phyloP scores from a whole-genome alignment of 2,329 filamentous ascomycete species.

The Microsporum ferrugineum region DNA sequence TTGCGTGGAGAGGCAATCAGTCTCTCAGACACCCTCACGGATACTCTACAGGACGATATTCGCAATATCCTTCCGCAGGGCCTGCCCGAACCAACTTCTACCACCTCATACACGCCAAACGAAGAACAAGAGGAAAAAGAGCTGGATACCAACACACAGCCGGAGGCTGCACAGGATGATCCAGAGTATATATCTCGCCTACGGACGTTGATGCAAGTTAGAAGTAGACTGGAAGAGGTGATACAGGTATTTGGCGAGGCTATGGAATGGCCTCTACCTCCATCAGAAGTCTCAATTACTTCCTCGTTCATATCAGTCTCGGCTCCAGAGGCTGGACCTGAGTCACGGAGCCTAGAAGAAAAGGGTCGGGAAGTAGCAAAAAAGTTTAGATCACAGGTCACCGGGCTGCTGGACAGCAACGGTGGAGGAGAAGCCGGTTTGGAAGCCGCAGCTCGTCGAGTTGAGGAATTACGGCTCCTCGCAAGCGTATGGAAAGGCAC shows the following conservation, averaged over 20 bases:
- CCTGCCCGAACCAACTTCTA: slow-evolving; percentile 13
- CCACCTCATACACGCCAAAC: slow-evolving; percentile 5
- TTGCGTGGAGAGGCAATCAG: slow-evolving; percentile 75
- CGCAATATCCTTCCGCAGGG: slow-evolving; percentile 54
- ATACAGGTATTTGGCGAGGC: slow-evolving; percentile 88
- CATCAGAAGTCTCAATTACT: slow-evolving; percentile 70
- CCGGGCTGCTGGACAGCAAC: slow-evolving; percentile 49
- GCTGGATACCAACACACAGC: background rate
- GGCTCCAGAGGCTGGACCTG: slow-evolving; percentile 60
- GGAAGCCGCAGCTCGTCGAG: slow-evolving; percentile 54
- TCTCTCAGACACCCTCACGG: slow-evolving; percentile 66
- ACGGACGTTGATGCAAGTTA: slow-evolving; percentile 70
- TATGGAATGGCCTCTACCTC: slow-evolving; percentile 88
- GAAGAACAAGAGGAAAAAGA: slow-evolving; percentile 8
- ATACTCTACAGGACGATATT: slow-evolving; percentile 61
- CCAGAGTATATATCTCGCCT: slow-evolving; percentile 65
- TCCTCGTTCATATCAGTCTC: slow-evolving; percentile 86
- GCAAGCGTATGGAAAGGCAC: slow-evolving; percentile 88
- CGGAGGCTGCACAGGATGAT: slow-evolving; percentile 26
- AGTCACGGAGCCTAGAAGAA: slow-evolving; percentile 62
- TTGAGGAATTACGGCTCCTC: slow-evolving; percentile 67
- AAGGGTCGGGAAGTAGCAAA: slow-evolving; percentile 74
- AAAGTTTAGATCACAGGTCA: slow-evolving; percentile 58
- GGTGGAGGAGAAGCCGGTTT: slow-evolving; percentile 55
- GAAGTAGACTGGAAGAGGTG: slow-evolving; percentile 72